Evolutionary conservation across 345 rosid genomes (phyloP), one percentile per base, ranked within the genome.

Genomic region (Populus deltoides): DNA sequence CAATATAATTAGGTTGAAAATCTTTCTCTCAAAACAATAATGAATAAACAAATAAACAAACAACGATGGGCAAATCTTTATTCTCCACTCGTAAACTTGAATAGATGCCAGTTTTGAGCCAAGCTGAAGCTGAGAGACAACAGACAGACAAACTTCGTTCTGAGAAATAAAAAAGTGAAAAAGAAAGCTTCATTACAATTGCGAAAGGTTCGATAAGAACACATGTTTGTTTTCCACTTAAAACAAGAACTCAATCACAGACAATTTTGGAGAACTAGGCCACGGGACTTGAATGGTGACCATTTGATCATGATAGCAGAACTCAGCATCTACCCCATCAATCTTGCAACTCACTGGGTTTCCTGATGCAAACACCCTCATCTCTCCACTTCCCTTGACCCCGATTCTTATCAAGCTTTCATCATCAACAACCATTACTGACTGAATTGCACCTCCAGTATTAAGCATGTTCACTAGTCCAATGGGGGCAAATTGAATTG

Each of bases 401-500:
- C 86, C 90, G 7, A 92, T 75, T 74, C 72, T 66, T n/a, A 85
- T 91, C 2, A 82, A 86, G 25, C 73, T 47, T 6, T 67, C 38
- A 0, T 81, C 87, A 36, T 77, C 69, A 20, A 17, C 7, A 66
- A 83, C 82, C 24, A 72, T 73, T 81, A 89, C 8, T n/a, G 93
- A 89, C 61, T 79, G 89, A 51, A 93, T 81, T 3, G 99, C 97
- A 3, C 98, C 99, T 3, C 99, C 97, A 4, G 86, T 75, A 83
- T 96, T 96, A 45, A 93, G 95, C 99, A 93, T 96, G 87, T 92
- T 90, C 74, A 85, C 90, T 35, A 93, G 79, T n/a, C 99, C 97
- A 35, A 93, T 85, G 0, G 98, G 98, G 2, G 99, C 97, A 61
- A 96, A 92, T 59, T 87, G 88, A 53, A 88, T 85, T 0, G 85